A percentile compares a stretch with the other conserved stretches of the same genome.
Conservation (phyloP, 345 rosid species). For the Linum tenue region DNA sequence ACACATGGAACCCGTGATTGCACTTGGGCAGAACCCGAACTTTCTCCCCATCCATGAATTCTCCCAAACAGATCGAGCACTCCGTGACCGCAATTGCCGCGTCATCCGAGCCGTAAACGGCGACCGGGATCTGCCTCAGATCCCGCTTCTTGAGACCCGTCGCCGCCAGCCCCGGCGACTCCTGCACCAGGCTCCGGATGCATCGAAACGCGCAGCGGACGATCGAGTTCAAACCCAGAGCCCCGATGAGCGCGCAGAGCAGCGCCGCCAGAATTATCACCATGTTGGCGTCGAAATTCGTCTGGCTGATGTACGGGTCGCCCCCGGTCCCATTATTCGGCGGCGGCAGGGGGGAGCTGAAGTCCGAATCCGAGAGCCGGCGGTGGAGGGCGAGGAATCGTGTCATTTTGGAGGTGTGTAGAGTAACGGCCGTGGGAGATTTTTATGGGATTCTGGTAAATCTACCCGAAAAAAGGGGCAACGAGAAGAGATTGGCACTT, state of each 20-base stretch:
- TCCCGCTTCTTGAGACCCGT: conserved; percentile 17
- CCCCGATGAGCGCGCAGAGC: conserved; percentile 15
- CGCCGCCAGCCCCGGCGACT: conserved; percentile 9
- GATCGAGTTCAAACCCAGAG: conserved; percentile 16
- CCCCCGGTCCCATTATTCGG: too few species aligned
- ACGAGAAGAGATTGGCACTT: too few species aligned
- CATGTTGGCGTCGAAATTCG: conserved; percentile 19
- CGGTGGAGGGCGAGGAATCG: not conserved
- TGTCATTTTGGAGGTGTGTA: not conserved
- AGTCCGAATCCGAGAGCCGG: not conserved
- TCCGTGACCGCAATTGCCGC: conserved; percentile 10
- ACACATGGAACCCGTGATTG: conserved; percentile 24
- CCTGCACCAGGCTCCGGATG: conserved; percentile 1
- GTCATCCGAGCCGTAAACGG: not conserved
- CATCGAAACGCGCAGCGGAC: conserved; percentile 20
- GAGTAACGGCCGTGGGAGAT: not conserved
- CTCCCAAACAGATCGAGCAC: conserved; percentile 24
- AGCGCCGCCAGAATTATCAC: conserved; percentile 19
- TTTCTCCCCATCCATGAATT: conserved; percentile 20
- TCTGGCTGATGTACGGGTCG: not conserved
- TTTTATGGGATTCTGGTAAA: not conserved
- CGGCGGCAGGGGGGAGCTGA: not conserved
- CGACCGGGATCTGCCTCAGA: not conserved
- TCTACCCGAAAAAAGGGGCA: too few species aligned
- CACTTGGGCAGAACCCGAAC: conserved; percentile 23